phyloP scores from a whole-genome alignment of 1,139 yeast genomes.

The Suhomyces chickasaworum region DNA sequence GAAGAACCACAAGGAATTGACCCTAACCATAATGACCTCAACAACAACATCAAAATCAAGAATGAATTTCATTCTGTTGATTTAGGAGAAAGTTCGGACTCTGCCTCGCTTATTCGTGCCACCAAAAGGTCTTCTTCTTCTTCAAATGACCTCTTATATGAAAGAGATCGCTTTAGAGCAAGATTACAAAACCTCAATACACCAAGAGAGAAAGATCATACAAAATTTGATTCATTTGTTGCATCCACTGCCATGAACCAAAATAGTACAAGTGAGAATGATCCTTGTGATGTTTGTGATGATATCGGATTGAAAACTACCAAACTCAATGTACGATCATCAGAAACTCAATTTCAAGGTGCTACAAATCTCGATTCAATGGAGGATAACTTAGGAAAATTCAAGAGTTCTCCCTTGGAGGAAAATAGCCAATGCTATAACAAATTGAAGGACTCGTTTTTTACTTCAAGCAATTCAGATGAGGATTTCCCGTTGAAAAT shows the following conservation, averaged over 20 bases:
- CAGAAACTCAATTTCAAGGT: background rate
- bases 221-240: background rate
- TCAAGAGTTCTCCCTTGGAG: slow-evolving; percentile 27
- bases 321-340: slow-evolving; percentile 30
- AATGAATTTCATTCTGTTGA: background rate
- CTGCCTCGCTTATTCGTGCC: slow-evolving; percentile 6
- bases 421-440: slow-evolving; percentile 25
- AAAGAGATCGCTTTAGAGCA: slow-evolving; percentile 48
- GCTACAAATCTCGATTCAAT: background rate
- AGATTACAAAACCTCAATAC: slow-evolving; percentile 40
- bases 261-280: background rate
- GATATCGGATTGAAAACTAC: slow-evolving; percentile 42
- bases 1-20: background rate
- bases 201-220: slow-evolving; percentile 5
- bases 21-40: background rate
- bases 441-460: slow-evolving; percentile 6
- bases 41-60: background rate
- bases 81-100: background rate
- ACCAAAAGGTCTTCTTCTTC: slow-evolving; percentile 44
- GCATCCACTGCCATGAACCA: background rate
- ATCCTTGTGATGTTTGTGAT: slow-evolving; percentile 41
- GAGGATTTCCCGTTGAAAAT: slow-evolving; percentile 16
- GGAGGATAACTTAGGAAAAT: background rate
- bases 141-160: slow-evolving; percentile 45
- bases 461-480: background rate